These are phyloP conservation scores for Candida koratica DNA, from an alignment of 805 yeast genomes.

Conservation along the genomic window DNA sequence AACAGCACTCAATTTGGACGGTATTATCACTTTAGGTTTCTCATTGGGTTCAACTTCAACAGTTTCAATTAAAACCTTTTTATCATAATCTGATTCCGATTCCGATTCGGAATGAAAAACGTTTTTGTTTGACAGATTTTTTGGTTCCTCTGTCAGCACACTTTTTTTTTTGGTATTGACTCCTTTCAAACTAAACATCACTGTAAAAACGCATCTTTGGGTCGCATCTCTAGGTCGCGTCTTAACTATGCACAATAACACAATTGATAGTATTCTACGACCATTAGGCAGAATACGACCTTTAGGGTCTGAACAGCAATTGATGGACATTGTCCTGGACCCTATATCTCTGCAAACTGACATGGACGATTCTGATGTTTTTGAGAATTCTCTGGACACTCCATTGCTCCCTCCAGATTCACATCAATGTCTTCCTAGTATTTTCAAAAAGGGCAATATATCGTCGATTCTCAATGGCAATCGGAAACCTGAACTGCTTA, in stretches of 20 bases:
- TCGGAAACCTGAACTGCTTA: not conserved
- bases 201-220: no score
- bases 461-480: constrained; percentile 7
- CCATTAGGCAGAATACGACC: no score
- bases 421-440: constrained; percentile 2
- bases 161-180: not conserved
- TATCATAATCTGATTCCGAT: constrained; percentile 20
- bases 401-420: no score
- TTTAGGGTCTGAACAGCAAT: not conserved
- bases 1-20: constrained; percentile 10
- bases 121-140: no score
- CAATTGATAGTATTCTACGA: constrained; percentile 12
- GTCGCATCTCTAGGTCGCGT: no score
- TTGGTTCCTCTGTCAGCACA: not conserved
- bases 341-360: constrained; percentile 1
- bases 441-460: not conserved
- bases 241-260: constrained; percentile 10
- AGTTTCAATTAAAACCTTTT: constrained; percentile 19
- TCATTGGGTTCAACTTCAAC: constrained; percentile 20
- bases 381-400: not conserved
- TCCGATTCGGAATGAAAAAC: constrained; percentile 13
- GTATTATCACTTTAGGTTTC: constrained; percentile 18
- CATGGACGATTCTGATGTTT: constrained; percentile 1
- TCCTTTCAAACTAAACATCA: constrained; percentile 8
- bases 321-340: not conserved